Evolutionary conservation across 176 grass and related monocot genomes (phyloP).

Genomic region (Ananas comosus): DNA sequence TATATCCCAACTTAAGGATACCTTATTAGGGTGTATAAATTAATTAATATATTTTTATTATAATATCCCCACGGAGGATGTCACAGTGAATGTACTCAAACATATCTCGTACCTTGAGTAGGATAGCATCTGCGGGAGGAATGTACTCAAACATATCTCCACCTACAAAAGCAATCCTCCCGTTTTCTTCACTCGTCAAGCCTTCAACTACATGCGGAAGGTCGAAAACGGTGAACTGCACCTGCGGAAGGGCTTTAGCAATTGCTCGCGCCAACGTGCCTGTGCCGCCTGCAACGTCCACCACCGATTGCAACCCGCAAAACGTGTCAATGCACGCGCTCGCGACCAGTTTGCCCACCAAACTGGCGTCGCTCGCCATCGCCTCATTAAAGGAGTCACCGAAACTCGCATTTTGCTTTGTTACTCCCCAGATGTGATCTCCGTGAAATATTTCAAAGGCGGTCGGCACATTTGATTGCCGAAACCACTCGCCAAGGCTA

Average conservation of each 20-base stretch:
- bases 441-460: conserved; percentile 4
- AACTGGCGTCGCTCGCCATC: not conserved
- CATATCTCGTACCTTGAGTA: conserved; percentile 19
- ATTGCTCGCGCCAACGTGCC: not conserved
- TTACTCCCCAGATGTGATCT: not conserved
- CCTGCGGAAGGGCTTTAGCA: not conserved
- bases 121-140: conserved; percentile 1
- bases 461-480: not conserved
- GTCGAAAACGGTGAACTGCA: conserved; percentile 18
- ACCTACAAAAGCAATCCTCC: not conserved
- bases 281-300: conserved; percentile 17
- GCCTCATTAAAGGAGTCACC: not conserved
- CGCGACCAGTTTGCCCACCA: not conserved
- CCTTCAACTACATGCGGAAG: conserved; percentile 7
- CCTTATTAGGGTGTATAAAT: no score
- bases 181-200: not conserved
- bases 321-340: not conserved
- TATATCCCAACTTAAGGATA: no score
- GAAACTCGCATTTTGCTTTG: not conserved
- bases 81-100: no score
- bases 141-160: conserved; percentile 11
- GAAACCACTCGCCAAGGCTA: conserved; percentile 11
- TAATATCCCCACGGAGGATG: no score
- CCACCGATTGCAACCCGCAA: conserved; percentile 3
- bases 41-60: no score